phyloP scores from a whole-genome alignment of 2,329 filamentous ascomycete species.

The Paraphaeosphaeria sporulosa region DNA sequence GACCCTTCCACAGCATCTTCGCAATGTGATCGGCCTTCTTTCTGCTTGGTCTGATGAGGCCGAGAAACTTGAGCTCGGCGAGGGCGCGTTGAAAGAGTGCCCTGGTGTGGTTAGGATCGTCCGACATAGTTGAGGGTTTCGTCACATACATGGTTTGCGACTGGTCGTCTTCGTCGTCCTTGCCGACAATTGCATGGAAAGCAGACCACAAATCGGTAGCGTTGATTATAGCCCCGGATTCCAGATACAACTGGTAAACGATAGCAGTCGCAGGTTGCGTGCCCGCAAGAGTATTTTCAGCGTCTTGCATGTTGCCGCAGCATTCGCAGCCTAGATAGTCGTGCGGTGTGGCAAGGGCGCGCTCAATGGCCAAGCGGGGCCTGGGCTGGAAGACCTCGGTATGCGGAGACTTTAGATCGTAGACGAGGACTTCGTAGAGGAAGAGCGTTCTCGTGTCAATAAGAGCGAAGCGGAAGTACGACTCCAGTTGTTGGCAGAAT shows the following conservation, averaged over 20 bases:
- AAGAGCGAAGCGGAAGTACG: constrained; percentile 56
- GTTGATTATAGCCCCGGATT: constrained; percentile 79
- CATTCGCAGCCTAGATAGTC: constrained; percentile 80
- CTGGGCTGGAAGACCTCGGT: constrained; percentile 78
- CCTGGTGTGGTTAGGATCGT: constrained; percentile 40
- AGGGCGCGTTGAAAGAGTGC: constrained; percentile 85
- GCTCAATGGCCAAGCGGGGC: constrained; percentile 73
- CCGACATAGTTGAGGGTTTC: not conserved
- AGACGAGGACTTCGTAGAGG: constrained; percentile 77
- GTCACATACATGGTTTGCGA: constrained; percentile 55
- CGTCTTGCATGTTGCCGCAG: constrained; percentile 58
- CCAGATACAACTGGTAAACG: constrained; percentile 79
- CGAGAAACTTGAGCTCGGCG: constrained; percentile 84
- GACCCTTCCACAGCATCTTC: constrained; percentile 82
- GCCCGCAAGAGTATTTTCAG: constrained; percentile 57
- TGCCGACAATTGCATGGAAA: constrained; percentile 70
- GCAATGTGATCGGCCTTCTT: constrained; percentile 93
- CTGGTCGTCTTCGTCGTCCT: constrained; percentile 56
- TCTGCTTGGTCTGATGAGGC: constrained; percentile 86
- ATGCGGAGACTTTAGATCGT: constrained; percentile 74
- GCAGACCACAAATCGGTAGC: constrained; percentile 81
- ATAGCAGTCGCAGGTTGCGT: constrained; percentile 75
- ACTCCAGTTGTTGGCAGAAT: constrained; percentile 60
- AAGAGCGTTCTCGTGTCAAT: constrained; percentile 62
- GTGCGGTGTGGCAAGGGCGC: constrained; percentile 74